Base-by-base conservation (phyloP, 108 stramenopile species). In the Stephanodiscus minutulus region DNA sequence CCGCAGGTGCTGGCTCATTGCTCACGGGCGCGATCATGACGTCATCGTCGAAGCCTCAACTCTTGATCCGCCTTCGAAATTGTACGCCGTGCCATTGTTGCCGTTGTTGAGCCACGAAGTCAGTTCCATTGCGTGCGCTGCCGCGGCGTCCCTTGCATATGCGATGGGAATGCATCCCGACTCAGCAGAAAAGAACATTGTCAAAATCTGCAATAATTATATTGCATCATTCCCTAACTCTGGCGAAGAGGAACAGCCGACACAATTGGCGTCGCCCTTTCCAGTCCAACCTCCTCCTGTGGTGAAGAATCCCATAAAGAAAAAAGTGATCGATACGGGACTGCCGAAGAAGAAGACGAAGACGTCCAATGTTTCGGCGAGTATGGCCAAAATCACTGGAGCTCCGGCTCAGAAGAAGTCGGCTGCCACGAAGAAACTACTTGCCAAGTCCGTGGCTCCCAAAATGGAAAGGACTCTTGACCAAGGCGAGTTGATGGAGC, bases 31-130 rank as follows among this genome's bases (percentile, higher is more conserved):
- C 18, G 76, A 74, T 47, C 83, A 74, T 29, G 57, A 66, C 53
- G 70, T 47, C 21, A 81, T 72, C 60, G 44, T 57, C 22, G 64
- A 28, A 17, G 61, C 3, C 15, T 54, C 70, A 1, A 43, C 70
- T 25, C 66, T 88, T 13, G 74, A 76, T 66, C 77, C 91, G 29
- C 91, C 91, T n/a, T 91, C 91, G 2, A 75, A 79, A 61, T 82
- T 96, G 70, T 93, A 89, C 59, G 88, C 94, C 9, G 79, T 91
- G 39, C 86, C 92, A 15, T 66, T 96, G 61, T 57, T 96, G n/a
- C 88, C 92, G 39, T 68, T 93, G 18, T 65, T 96, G 41, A 85
- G 83, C 55, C 79, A 83, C 63, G 61, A 70, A 9, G 86, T 91
- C 44, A 61, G 59, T 39, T 64, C 81, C 8, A 88, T 93, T 49